phyloP scores from a whole-genome alignment of 1,284 basidiomycete genomes.

The Sanghuangporus weigelae region DNA sequence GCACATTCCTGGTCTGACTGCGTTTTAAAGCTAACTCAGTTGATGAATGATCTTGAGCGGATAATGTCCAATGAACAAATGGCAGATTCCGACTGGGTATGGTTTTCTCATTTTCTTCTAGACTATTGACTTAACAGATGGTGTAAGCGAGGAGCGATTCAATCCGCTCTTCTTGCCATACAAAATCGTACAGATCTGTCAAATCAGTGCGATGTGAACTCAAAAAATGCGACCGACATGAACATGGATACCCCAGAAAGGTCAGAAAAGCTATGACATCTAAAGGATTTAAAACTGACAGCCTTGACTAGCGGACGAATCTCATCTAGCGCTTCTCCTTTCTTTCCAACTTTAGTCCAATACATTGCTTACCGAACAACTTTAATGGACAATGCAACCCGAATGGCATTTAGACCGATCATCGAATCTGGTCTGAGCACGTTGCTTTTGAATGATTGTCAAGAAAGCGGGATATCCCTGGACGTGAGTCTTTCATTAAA shows the following conservation, averaged over 20 bases:
- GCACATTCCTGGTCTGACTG: not conserved
- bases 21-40: slow-evolving; percentile 50
- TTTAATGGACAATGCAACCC: slow-evolving; percentile 6
- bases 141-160: slow-evolving; percentile 49
- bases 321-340: not conserved
- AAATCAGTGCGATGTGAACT: slow-evolving; percentile 16
- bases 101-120: slow-evolving; percentile 19
- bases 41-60: slow-evolving; percentile 51
- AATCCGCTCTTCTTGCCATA: slow-evolving; percentile 44
- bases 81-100: slow-evolving; percentile 52
- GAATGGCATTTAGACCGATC: not conserved
- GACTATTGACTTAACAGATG: not conserved
- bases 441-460: slow-evolving; percentile 3
- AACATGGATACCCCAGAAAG: slow-evolving; percentile 15
- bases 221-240: slow-evolving; percentile 17
- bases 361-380: slow-evolving; percentile 12
- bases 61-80: slow-evolving; percentile 46
- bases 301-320: not conserved
- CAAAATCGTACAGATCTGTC: slow-evolving; percentile 49
- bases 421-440: slow-evolving; percentile 5
- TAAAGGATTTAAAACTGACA: not conserved
- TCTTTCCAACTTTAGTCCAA: slow-evolving; percentile 13
- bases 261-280: not conserved
- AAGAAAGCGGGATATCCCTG: slow-evolving; percentile 5
- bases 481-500: not conserved